These are phyloP conservation scores for Naganishia cerealis DNA, from an alignment of 1,284 basidiomycete genomes.

Conservation along the genomic window DNA sequence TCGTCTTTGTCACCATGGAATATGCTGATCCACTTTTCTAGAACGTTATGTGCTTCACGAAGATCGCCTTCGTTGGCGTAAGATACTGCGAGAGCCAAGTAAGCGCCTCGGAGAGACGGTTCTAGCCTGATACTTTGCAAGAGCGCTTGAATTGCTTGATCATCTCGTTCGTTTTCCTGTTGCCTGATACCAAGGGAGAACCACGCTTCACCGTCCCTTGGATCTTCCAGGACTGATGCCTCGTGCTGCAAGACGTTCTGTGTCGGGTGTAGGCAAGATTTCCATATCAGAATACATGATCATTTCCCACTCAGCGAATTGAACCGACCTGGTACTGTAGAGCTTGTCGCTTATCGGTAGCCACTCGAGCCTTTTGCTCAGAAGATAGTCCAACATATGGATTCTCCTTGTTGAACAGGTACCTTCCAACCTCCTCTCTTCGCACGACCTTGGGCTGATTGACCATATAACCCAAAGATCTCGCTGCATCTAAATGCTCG, in stretches of 20 bases:
- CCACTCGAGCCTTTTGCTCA: slow-evolving; percentile 57
- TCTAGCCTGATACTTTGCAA: slow-evolving; percentile 78
- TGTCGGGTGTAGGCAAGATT: slow-evolving; percentile 31
- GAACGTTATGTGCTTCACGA: slow-evolving; percentile 69
- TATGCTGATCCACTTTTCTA: slow-evolving; percentile 72
- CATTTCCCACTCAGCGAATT: slow-evolving; percentile 29
- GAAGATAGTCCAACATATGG: slow-evolving; percentile 64
- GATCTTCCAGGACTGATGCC: slow-evolving; percentile 79
- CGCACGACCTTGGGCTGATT: slow-evolving; percentile 58
- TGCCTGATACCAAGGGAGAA: slow-evolving; percentile 92
- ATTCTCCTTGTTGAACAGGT: slow-evolving; percentile 78
- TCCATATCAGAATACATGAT: slow-evolving; percentile 38
- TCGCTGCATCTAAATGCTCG: slow-evolving; percentile 15
- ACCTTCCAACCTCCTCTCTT: slow-evolving; percentile 53
- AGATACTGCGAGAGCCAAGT: slow-evolving; percentile 88
- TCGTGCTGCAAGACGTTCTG: slow-evolving; percentile 86
- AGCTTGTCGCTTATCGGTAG: slow-evolving; percentile 61
- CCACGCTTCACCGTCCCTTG: slow-evolving; percentile 74
- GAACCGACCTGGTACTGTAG: slow-evolving; percentile 61
- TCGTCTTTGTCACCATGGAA: slow-evolving; percentile 36
- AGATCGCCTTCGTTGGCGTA: slow-evolving; percentile 88
- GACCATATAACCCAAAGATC: slow-evolving; percentile 27
- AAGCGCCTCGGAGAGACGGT: slow-evolving; percentile 71
- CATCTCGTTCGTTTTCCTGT: slow-evolving; percentile 96
- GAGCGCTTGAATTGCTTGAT: slow-evolving; percentile 83